Base-by-base conservation (phyloP, 2,329 filamentous ascomycete genomes). In the Phaeosphaeria sp. region DNA sequence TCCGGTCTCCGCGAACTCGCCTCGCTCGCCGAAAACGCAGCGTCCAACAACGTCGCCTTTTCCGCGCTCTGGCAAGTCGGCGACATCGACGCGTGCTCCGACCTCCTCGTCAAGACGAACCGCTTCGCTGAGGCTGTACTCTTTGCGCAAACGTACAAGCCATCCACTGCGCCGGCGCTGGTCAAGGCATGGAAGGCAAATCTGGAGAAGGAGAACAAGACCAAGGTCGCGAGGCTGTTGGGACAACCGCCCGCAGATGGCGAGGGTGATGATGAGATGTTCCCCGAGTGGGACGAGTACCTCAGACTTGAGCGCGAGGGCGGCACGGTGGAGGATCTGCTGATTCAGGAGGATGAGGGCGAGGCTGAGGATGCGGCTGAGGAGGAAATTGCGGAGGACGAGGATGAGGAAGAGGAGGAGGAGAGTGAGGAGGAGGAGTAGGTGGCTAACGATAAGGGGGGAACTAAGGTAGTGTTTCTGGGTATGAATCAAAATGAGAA, bases 221-320 rank as follows among this genome's bases (percentile, higher is more conserved):
- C 84, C 11, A 92, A 95, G 65, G 90, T 98, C 3, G 87, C 91
- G 11, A 90, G 94, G 79, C 83, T 93, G 50, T 86, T 99, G 53
- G 94, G 91, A 59, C 85, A 92, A 0, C 95, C 95, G 0, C 91
- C 87, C 15, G 56, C 56, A 8, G 91, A 93, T 58, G 79, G 79
- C 2, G 83, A 84, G 59, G 81, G 82, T 6, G 85, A 87, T 59
- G 90, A 90, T 42, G 93, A 96, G 2, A 84, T 99, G 67, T 99
- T 99, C 80, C 94, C 94, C 0, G 92, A 97, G 72, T 99, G 95
- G 95, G 91, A 97, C 4, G 90, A 95, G 77, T 97, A 92, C 82
- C 75, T 98, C 67, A 84, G 86, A 72, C 75, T 97, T 61, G 95
- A 98, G 81, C 86, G 84, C 57, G 89, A 93, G 68, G 90, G 91